A percentile compares a stretch with the other conserved stretches of the same genome.
phyloP scores from a whole-genome alignment of 2,329 filamentous ascomycete genomes.

The Onygenales sp. region DNA sequence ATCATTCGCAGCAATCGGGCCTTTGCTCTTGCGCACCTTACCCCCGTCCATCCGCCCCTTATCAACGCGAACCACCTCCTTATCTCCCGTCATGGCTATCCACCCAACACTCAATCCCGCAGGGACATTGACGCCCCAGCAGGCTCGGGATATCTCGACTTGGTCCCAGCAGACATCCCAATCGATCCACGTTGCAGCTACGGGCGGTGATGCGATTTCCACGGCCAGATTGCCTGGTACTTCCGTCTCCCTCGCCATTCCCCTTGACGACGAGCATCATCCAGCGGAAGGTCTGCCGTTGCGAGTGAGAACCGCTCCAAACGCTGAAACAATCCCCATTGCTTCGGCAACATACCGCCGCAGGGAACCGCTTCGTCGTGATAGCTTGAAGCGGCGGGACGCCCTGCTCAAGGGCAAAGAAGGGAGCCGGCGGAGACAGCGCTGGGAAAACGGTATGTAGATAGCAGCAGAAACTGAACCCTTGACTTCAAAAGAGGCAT shows the following conservation, averaged over 20 bases:
- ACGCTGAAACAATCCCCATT: not conserved
- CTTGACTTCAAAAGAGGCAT: not conserved
- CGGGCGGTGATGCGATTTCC: slow-evolving; percentile 12
- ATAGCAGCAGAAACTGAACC: not conserved
- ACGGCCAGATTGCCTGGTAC: not conserved
- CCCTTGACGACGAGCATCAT: slow-evolving; percentile 53
- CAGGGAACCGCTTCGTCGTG: slow-evolving; percentile 18
- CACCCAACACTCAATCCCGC: slow-evolving; percentile 26
- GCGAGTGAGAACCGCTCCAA: slow-evolving; percentile 8
- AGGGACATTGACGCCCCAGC: slow-evolving; percentile 24
- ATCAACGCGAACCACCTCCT: not conserved
- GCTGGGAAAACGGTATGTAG: slow-evolving; percentile 84
- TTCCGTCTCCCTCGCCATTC: slow-evolving; percentile 60
- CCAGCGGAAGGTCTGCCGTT: slow-evolving; percentile 20
- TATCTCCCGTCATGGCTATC: slow-evolving; percentile 31
- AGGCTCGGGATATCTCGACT: slow-evolving; percentile 52
- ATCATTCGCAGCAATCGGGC: no score
- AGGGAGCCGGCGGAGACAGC: slow-evolving; percentile 71
- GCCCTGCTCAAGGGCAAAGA: slow-evolving; percentile 80
- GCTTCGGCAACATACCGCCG: slow-evolving; percentile 2
- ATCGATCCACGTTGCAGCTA: slow-evolving; percentile 25
- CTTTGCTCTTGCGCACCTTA: not conserved
- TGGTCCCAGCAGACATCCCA: slow-evolving; percentile 48
- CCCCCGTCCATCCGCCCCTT: not conserved
- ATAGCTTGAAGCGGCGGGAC: slow-evolving; percentile 58